phyloP scores from a whole-genome alignment of 2,329 filamentous ascomycete genomes.

The Xylaria sp. region DNA sequence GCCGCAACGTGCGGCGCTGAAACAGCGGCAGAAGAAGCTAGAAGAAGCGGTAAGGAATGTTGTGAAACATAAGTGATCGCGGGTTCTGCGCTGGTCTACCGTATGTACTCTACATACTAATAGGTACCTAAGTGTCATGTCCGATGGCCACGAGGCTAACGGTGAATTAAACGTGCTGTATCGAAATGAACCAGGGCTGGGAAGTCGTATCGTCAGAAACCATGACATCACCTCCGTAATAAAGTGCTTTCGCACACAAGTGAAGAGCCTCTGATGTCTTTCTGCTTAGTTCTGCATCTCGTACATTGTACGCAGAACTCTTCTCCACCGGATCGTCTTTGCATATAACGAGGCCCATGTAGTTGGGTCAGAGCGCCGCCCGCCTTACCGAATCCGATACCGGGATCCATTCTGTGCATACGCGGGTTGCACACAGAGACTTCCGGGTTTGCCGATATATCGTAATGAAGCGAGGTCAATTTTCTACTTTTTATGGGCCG shows the following conservation, averaged over 20 bases:
- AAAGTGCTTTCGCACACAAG: neutral
- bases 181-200: neutral
- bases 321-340: constrained; percentile 17
- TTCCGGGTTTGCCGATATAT: constrained; percentile 3
- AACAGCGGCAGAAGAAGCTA: constrained; percentile 10
- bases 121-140: neutral
- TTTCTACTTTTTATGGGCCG: neutral
- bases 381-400: constrained; percentile 7
- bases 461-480: constrained; percentile 1
- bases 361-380: constrained; percentile 17
- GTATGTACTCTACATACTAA: neutral
- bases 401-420: neutral
- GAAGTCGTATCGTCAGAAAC: neutral
- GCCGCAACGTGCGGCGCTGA: constrained; percentile 21
- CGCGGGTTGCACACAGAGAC: constrained; percentile 1
- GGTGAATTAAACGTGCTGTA: neutral
- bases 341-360: constrained; percentile 7
- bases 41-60: constrained; percentile 14
- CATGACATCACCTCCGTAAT: neutral
- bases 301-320: neutral
- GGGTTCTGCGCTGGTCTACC: neutral
- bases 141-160: neutral
- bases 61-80: constrained; percentile 6
- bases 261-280: neutral
- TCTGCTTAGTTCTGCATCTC: neutral